phyloP scores from a whole-genome alignment of 192 early-diverging fungal genomes.

The Coemansia sp. region DNA sequence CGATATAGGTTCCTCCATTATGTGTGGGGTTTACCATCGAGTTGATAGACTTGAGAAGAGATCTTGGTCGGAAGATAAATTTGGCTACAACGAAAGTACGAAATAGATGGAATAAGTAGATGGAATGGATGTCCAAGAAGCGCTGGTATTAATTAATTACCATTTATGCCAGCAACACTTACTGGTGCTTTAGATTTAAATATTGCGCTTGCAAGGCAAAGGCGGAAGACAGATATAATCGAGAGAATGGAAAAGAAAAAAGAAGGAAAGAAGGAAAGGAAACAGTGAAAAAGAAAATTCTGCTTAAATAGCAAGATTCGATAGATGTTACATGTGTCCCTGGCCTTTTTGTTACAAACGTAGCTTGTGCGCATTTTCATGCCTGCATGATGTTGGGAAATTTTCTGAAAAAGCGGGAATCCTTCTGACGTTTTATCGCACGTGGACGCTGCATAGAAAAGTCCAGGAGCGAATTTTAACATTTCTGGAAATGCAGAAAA shows the following conservation, averaged over 20 bases:
- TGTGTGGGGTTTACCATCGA: constrained; percentile 44
- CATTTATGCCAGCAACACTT: background rate
- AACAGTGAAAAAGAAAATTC: background rate
- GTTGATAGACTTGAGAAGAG: constrained; percentile 9
- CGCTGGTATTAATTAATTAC: background rate
- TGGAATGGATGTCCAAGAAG: background rate
- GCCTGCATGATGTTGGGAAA: too few species aligned
- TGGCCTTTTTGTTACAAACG: background rate
- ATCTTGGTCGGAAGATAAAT: background rate
- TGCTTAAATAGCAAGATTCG: background rate
- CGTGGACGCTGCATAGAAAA: background rate
- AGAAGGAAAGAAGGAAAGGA: background rate
- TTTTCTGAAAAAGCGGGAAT: too few species aligned
- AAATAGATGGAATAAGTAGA: background rate
- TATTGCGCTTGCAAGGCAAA: background rate
- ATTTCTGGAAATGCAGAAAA: background rate
- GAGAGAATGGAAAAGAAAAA: background rate
- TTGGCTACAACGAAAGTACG: background rate
- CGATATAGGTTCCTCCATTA: constrained; percentile 54
- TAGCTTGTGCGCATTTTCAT: too few species aligned
- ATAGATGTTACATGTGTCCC: background rate
- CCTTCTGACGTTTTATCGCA: too few species aligned
- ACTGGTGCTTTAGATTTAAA: background rate
- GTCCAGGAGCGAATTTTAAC: background rate
- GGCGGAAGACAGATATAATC: background rate